Evolutionary conservation across 129 eudicot species (phyloP).

Genomic region (Ambrosia artemisiifolia): DNA sequence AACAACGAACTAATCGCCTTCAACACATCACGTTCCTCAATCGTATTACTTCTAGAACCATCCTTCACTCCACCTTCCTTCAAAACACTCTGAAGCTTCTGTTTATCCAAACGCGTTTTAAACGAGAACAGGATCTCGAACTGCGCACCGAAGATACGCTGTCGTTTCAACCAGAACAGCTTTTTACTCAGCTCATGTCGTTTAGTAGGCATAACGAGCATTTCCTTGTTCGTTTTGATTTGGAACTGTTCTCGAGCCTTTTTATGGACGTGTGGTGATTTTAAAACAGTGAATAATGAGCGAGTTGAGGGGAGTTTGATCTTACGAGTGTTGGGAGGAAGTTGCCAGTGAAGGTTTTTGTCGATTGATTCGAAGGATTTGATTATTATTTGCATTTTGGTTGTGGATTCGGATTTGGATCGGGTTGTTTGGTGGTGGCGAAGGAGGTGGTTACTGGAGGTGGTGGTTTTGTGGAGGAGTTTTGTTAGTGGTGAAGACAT

Average conservation of each 20-base stretch:
- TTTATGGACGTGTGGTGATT: slow-evolving; percentile 41
- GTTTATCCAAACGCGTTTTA: slow-evolving; percentile 34
- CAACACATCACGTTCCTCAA: slow-evolving; percentile 56
- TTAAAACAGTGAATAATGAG: slow-evolving; percentile 27
- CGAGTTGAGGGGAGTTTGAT: slow-evolving; percentile 29
- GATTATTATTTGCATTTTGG: slow-evolving; percentile 35
- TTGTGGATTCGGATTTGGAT: slow-evolving; percentile 28
- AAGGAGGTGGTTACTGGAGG: not conserved
- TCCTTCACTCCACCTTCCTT: slow-evolving; percentile 32
- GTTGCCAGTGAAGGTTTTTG: slow-evolving; percentile 37
- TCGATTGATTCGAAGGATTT: slow-evolving; percentile 31
- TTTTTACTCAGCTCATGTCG: slow-evolving; percentile 33
- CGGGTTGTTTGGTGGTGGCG: slow-evolving; percentile 22
- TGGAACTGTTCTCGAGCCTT: slow-evolving; percentile 41
- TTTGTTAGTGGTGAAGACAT: slow-evolving; percentile 34
- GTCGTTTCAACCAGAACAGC: slow-evolving; percentile 38
- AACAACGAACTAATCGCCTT: slow-evolving; percentile 49
- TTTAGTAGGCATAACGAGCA: slow-evolving; percentile 33
- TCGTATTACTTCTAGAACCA: slow-evolving; percentile 54
- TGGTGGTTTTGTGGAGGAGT: slow-evolving; percentile 5
- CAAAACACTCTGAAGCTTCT: slow-evolving; percentile 19
- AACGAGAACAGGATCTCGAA: slow-evolving; percentile 33
- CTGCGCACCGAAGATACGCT: slow-evolving; percentile 37
- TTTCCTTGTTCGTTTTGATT: slow-evolving; percentile 28
- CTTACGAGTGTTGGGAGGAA: slow-evolving; percentile 29